Evolutionary conservation across 2,329 filamentous ascomycete species (phyloP), one percentile per base, ranked within the genome.

Genomic region (Apiospora aurea): DNA sequence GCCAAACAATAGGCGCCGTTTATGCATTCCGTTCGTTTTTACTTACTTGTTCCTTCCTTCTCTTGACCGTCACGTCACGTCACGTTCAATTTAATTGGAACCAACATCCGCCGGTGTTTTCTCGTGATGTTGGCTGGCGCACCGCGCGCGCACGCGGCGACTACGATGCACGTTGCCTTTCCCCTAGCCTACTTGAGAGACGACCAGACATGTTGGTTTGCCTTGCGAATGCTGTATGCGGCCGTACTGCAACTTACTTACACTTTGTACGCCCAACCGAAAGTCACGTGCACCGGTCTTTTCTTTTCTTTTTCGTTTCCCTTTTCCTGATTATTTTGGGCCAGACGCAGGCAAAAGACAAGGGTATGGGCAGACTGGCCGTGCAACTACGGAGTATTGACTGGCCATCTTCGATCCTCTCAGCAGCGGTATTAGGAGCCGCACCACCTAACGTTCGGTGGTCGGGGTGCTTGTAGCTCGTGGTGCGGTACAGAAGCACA

Each of bases 311-410:
- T 8, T 38, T n/a, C 5, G n/a, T 61, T 61, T 64, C 13, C 10
- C 29, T 57, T 57, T 57, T 13, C 18, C 29, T 41, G 57, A n/a
- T 64, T 64, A 64, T 64, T 64, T 38, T 41, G 41, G 57, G 57
- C 57, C 34, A n/a, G 29, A 4, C 18, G 53, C 53, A 21, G 18
- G 14, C 34, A 14, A 16, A 16, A 16, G 53, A 53, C 51, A 8
- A 38, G 26, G 26, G 53, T 38, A 29, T 26, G 49, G 49, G 1
- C 26, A 34, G 10, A 18, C 34, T 18, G 11, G 49, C 49, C 14
- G 26, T 61, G 13, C 24, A 16, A 38, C 34, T 1, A 5, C 34
- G 34, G 34, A 21, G 29, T 2, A 38, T 11, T 34, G 53, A 38
- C 38, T 61, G 53, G 53, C 14, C 29, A 26, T 26, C 7, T 8